Evolutionary conservation across 371 early-diverging fungal species (phyloP).

Genomic region (Polyrhizophydium stewartii): DNA sequence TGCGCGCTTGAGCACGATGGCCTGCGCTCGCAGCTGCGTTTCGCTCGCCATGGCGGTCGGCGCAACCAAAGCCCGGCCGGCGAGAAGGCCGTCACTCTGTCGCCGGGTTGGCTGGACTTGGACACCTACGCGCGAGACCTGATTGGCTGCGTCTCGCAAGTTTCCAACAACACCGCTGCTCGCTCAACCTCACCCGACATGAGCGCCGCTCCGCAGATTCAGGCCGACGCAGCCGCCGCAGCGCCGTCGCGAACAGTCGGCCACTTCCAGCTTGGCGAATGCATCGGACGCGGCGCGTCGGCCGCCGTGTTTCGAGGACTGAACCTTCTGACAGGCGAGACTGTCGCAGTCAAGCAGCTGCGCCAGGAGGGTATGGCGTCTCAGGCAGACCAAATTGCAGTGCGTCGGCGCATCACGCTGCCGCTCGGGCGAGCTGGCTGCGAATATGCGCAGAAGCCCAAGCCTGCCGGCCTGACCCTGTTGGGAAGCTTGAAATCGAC

Average conservation of each 20-base stretch:
- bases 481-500: slow-evolving; percentile 66
- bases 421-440: neutral
- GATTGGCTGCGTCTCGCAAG: too few relatives aligned
- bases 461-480: neutral
- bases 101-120: too few relatives aligned
- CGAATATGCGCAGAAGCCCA: neutral
- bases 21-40: slow-evolving; percentile 2
- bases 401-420: neutral
- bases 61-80: too few relatives aligned
- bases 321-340: slow-evolving; percentile 78
- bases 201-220: too few relatives aligned
- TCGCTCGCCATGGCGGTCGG: too few relatives aligned
- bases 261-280: slow-evolving; percentile 70
- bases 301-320: slow-evolving; percentile 77
- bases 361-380: slow-evolving; percentile 46
- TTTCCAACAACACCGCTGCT: too few relatives aligned
- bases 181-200: too few relatives aligned
- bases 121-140: too few relatives aligned
- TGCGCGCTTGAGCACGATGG: slow-evolving; percentile 7
- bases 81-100: too few relatives aligned
- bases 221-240: neutral
- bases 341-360: slow-evolving; percentile 85
- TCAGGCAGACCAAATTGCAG: too few relatives aligned
- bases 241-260: neutral
- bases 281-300: slow-evolving; percentile 90